Percentiles rank a stretch among this genome's conserved stretches.
Evolutionary conservation across 83 land plant species (phyloP).

Genomic region (Isoetes engelmannii): DNA sequence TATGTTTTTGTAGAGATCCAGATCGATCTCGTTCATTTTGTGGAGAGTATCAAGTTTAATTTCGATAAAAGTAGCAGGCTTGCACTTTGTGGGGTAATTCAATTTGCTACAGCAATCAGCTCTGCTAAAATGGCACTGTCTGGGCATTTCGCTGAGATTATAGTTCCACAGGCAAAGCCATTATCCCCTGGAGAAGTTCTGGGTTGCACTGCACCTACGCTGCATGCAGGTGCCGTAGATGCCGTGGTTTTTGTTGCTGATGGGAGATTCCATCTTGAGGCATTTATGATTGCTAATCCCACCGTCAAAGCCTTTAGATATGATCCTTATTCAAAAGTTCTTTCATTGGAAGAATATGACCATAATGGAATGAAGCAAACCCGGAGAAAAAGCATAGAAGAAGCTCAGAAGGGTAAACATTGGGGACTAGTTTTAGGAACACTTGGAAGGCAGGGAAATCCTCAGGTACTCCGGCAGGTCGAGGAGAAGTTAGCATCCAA

Average conservation of each 20-base stretch:
- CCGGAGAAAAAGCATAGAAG: conserved; percentile 63
- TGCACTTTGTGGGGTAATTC: conserved; percentile 73
- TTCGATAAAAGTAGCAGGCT: conserved; percentile 24
- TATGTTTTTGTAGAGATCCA: conserved; percentile 90
- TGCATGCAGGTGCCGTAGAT: conserved; percentile 35
- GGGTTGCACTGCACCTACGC: conserved; percentile 78
- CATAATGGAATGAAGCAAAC: conserved; percentile 75
- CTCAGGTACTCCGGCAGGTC: conserved; percentile 59
- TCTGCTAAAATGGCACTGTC: conserved; percentile 48
- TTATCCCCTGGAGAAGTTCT: conserved; percentile 92
- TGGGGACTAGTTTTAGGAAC: conserved; percentile 94
- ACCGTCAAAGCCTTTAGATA: conserved; percentile 58
- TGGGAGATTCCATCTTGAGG: conserved; percentile 92
- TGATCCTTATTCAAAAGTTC: conserved; percentile 70
- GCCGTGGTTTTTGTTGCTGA: conserved; percentile 76
- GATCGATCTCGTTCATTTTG: conserved; percentile 50
- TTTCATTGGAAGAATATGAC: conserved; percentile 78
- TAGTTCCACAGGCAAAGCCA: conserved; percentile 81
- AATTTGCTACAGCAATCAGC: conserved; percentile 68
- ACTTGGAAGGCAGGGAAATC: conserved; percentile 90
- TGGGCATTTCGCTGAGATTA: conserved; percentile 37
- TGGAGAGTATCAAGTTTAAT: conserved; percentile 38
- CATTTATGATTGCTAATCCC: conserved; percentile 98
- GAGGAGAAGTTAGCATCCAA: conserved; percentile 49
- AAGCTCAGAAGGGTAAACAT: conserved; percentile 40